These are phyloP conservation scores for Ceratobasidium sp. DNA, from an alignment of 1,284 basidiomycete genomes.

Conservation along the genomic window DNA sequence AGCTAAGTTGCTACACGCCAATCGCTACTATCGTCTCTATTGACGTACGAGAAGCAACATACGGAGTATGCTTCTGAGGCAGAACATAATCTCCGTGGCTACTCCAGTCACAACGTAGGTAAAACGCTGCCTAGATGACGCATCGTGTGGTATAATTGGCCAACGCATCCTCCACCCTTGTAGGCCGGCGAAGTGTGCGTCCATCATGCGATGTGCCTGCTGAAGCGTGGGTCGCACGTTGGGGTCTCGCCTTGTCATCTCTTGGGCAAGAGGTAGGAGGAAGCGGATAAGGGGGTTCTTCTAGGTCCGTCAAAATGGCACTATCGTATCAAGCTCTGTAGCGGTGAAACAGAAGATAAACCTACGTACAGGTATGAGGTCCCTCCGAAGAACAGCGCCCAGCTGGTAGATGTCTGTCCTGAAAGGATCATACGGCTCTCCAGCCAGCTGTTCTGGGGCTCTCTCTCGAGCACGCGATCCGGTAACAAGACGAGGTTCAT, in stretches of 20 bases:
- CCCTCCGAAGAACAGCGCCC: neutral
- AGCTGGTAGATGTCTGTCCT: conserved; percentile 2
- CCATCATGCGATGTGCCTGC: neutral
- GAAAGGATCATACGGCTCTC: neutral
- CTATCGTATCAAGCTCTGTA: neutral
- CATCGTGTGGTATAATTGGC: neutral
- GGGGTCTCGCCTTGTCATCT: conserved; percentile 7
- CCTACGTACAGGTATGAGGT: conserved; percentile 1
- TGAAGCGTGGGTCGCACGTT: neutral
- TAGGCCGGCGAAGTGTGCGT: neutral
- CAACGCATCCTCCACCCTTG: conserved; percentile 2
- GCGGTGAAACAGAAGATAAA: neutral
- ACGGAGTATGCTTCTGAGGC: no score
- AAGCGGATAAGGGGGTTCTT: neutral
- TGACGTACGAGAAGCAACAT: no score
- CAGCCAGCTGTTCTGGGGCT: neutral
- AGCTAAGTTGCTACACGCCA: no score
- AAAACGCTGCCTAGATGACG: no score
- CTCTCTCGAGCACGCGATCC: neutral
- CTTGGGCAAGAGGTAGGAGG: conserved; percentile 3
- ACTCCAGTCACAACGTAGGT: no score
- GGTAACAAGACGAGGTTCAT: neutral
- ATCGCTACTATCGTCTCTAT: no score
- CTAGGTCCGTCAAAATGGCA: neutral
- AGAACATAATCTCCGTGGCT: no score